phyloP scores from a whole-genome alignment of 2,329 filamentous ascomycete genomes.

The Aspergillus brunneoviolaceus region DNA sequence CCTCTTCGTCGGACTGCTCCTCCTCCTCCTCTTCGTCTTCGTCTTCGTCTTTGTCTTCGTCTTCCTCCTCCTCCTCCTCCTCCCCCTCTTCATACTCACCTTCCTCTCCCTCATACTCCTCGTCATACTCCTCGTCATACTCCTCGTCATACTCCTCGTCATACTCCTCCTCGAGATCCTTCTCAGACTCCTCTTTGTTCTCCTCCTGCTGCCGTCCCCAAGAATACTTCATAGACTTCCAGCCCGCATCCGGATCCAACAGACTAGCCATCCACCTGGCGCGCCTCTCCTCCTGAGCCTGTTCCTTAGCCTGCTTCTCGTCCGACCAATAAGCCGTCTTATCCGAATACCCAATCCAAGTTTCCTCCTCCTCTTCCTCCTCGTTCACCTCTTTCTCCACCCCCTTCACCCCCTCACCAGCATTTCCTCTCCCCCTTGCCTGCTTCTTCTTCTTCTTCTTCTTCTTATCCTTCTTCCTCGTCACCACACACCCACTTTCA shows the following conservation, averaged over 20 bases:
- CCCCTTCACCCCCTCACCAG: not conserved
- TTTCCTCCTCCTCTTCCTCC: not conserved
- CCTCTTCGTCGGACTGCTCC: not conserved
- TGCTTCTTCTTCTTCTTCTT: constrained; percentile 5
- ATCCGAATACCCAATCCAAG: not conserved
- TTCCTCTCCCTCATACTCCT: not conserved
- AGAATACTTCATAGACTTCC: not conserved
- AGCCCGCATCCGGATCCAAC: not conserved
- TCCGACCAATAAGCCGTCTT: not conserved
- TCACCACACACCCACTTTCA: not conserved
- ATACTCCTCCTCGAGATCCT: not conserved
- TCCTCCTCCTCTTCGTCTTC: not conserved
- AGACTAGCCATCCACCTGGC: constrained; percentile 2
- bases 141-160: not conserved
- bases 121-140: not conserved
- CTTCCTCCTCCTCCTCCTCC: not conserved
- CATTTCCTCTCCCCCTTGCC: not conserved
- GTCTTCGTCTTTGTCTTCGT: not conserved
- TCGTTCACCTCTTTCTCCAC: not conserved
- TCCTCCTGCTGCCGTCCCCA: not conserved
- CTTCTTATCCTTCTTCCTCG: constrained; percentile 2
- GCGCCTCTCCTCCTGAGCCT: not conserved
- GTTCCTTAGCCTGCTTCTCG: not conserved
- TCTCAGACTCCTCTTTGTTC: not conserved
- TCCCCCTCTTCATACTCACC: not conserved